Evolutionary conservation across 176 grass and related monocot genomes (phyloP), one percentile per base, ranked within the genome.

Genomic region (Stipa capillata): DNA sequence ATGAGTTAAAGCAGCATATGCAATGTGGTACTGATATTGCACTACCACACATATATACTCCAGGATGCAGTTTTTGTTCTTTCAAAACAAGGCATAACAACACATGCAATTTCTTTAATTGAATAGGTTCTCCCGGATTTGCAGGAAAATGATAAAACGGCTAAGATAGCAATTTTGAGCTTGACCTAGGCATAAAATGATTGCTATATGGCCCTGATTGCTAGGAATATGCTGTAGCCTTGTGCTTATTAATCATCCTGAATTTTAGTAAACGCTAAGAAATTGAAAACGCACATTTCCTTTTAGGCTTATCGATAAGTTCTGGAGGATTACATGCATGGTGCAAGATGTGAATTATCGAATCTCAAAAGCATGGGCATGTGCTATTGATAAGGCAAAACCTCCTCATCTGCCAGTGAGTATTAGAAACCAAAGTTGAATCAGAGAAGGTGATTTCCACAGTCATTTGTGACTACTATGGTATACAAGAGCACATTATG

Each of bases 1-100:
- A 66, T 67, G 76, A 53, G 61, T 15, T 79, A 79, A 79, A 68
- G 34, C 62, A 68, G 77, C 62, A 64, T 52, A 66, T 9, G 25
- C 62, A 68, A 66, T 29, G 23, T 53, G 45, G 60, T 11, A 52
- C 32, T 18, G n/a, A 36, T 34, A 51, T 29, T 12, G n/a, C 31
- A 35, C 29, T 51, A 72, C 9, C 47, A 72, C 29, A 72, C 17
- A 72, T 36, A 35, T 54, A 73, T 35, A 73, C 32, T 33, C 49
- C 36, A 65, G 45, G 47, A 6, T 44, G 20, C 32, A 42, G 34
- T 54, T 70, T 71, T 77, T 23, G 14, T 6, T 87, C 6, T 69
- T 76, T 81, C 50, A 68, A 35, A 66, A 64, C 24, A 70, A 71
- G 76, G 17, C 36, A 82, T 69, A 49, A 66, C 8, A 53, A 25